phyloP scores from a whole-genome alignment of 2,329 filamentous ascomycete species.

The Fonsecaea pedrosoi region DNA sequence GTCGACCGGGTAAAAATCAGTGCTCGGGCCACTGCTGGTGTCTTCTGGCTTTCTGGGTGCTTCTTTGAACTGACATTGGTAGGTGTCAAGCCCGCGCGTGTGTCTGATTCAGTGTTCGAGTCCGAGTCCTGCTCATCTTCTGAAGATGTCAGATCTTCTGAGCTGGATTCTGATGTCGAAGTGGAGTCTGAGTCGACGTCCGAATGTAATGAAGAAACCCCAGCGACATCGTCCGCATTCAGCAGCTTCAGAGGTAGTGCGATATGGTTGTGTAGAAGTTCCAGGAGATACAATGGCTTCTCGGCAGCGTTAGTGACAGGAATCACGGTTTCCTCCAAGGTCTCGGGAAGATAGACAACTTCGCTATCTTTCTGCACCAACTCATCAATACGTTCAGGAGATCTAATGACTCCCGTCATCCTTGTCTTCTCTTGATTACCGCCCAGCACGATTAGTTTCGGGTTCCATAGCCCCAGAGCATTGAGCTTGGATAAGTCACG shows the following conservation, averaged over 20 bases:
- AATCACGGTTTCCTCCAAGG: slow-evolving; percentile 69
- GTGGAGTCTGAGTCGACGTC: slow-evolving; percentile 41
- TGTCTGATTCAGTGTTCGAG: neutral
- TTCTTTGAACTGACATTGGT: slow-evolving; percentile 61
- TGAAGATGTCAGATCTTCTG: slow-evolving; percentile 53
- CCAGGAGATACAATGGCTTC: slow-evolving; percentile 84
- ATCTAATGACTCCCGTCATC: neutral
- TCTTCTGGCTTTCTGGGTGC: slow-evolving; percentile 51
- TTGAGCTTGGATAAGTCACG: slow-evolving; percentile 88
- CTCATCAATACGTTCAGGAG: neutral
- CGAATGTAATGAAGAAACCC: slow-evolving; percentile 1
- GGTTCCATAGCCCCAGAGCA: slow-evolving; percentile 70
- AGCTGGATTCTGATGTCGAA: slow-evolving; percentile 41
- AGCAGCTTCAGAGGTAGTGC: neutral
- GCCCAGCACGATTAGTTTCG: slow-evolving; percentile 65
- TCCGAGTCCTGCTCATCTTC: slow-evolving; percentile 7
- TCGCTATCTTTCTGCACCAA: slow-evolving; percentile 51
- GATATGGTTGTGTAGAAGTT: slow-evolving; percentile 68
- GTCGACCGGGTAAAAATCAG: slow-evolving; percentile 97
- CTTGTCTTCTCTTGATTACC: neutral
- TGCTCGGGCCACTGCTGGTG: slow-evolving; percentile 85
- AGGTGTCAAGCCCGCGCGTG: neutral
- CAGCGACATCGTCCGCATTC: neutral
- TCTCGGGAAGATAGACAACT: slow-evolving; percentile 66
- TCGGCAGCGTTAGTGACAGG: slow-evolving; percentile 72